Percentiles rank a stretch among this genome's conserved stretches.
These are phyloP conservation scores for Coemansia javaensis DNA, from an alignment of 192 early-diverging fungal species.

Conservation along the genomic window DNA sequence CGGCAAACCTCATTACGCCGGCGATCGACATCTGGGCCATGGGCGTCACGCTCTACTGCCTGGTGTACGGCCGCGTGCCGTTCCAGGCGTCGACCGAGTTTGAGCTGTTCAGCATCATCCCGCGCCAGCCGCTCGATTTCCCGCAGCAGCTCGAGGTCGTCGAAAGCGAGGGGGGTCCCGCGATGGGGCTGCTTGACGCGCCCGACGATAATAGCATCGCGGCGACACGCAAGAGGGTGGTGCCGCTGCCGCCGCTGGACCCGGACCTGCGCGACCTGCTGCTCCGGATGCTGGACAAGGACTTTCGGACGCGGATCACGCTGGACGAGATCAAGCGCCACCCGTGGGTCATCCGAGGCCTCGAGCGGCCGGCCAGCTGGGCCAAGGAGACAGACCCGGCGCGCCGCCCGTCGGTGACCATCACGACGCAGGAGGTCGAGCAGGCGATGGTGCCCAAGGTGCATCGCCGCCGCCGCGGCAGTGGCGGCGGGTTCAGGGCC, in stretches of 20 bases:
- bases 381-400: constrained; percentile 71
- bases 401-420: constrained; percentile 59
- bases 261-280: constrained; percentile 69
- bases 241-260: constrained; percentile 48
- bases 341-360: constrained; percentile 79
- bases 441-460: constrained; percentile 48
- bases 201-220: constrained; percentile 13
- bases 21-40: constrained; percentile 98
- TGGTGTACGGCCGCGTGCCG: constrained; percentile 87
- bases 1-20: constrained; percentile 61
- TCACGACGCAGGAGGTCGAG: constrained; percentile 80
- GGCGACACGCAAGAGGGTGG: neutral
- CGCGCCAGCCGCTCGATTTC: constrained; percentile 61
- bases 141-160: constrained; percentile 27
- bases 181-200: constrained; percentile 1
- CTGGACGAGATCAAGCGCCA: constrained; percentile 89
- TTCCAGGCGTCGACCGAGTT: constrained; percentile 94
- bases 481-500: constrained; percentile 45
- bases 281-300: constrained; percentile 73
- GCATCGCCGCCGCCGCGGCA: constrained; percentile 17
- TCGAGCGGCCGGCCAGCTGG: constrained; percentile 67
- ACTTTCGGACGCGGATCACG: constrained; percentile 76
- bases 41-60: constrained; percentile 93
- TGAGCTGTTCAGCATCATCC: constrained; percentile 92
- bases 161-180: constrained; percentile 1